These are phyloP conservation scores for Rubia balearica DNA, from an alignment of 305 asterid genomes.

Conservation along the genomic window DNA sequence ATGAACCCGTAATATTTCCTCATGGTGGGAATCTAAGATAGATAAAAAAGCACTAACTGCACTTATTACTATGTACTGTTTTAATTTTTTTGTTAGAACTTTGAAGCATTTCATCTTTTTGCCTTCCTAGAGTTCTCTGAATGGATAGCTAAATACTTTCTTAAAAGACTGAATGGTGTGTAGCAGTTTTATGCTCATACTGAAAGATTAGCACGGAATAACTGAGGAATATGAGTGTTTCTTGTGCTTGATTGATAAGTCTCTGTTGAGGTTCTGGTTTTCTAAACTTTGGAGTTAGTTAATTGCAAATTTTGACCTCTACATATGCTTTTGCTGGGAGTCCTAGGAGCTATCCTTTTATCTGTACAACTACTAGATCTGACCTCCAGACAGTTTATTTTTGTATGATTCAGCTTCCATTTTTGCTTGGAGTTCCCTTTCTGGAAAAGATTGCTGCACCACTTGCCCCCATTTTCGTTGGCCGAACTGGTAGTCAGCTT, in stretches of 20 bases:
- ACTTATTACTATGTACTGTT: background rate
- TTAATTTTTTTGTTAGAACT: background rate
- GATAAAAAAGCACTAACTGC: background rate
- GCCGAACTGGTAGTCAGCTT: conserved; percentile 89
- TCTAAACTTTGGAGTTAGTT: background rate
- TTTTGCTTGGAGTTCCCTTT: conserved; percentile 76
- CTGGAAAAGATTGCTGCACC: conserved; percentile 94
- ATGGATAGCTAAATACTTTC: background rate
- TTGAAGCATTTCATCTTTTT: background rate
- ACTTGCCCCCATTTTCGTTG: conserved; percentile 75
- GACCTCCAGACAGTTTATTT: conserved; percentile 52
- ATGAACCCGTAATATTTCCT: background rate
- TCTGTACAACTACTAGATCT: conserved; percentile 22
- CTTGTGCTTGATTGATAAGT: background rate
- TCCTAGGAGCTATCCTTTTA: background rate
- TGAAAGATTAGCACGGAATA: background rate
- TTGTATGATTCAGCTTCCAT: conserved; percentile 71
- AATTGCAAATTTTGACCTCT: background rate
- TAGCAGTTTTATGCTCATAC: background rate
- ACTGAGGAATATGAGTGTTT: background rate
- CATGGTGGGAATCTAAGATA: background rate
- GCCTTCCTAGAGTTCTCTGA: background rate
- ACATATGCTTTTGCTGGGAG: background rate
- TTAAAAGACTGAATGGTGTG: background rate
- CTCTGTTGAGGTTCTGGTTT: background rate